These are phyloP conservation scores for Beta macrorhiza DNA, from an alignment of 179 eudicot species.

Conservation along the genomic window DNA sequence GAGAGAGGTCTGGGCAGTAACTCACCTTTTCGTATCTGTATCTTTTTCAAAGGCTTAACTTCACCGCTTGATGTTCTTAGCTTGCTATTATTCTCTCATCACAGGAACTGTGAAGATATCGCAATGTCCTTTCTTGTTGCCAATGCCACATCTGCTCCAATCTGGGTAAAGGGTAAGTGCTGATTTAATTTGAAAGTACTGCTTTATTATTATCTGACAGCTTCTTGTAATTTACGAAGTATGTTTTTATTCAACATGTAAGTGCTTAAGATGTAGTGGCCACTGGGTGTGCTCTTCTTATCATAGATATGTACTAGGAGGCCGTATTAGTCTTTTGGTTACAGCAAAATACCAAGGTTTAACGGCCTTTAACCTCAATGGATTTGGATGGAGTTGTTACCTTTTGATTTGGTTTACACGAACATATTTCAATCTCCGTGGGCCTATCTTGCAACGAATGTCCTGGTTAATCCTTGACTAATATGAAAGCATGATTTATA, in stretches of 20 bases:
- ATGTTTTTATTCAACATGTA: neutral
- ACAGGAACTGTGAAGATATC: conserved; percentile 73
- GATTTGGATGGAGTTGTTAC: too few species aligned
- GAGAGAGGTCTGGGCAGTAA: conserved; percentile 45
- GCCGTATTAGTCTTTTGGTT: too few species aligned
- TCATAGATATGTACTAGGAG: too few species aligned
- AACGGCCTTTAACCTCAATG: too few species aligned
- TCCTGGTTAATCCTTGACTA: too few species aligned
- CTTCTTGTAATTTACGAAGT: neutral
- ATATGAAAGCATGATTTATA: too few species aligned
- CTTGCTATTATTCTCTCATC: neutral
- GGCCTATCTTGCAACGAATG: too few species aligned
- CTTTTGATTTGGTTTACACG: too few species aligned
- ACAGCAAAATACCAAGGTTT: too few species aligned
- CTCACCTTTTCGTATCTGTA: neutral
- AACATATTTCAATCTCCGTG: too few species aligned
- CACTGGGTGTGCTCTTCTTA: too few species aligned
- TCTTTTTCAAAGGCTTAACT: neutral
- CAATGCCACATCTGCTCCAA: conserved; percentile 63
- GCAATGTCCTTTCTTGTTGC: conserved; percentile 79
- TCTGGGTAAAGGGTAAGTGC: conserved; percentile 66
- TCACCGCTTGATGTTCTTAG: neutral
- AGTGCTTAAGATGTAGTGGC: neutral
- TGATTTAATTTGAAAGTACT: neutral
- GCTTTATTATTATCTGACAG: neutral